Conservation (phyloP, 345 rosid species). For the Angophora floribunda region DNA sequence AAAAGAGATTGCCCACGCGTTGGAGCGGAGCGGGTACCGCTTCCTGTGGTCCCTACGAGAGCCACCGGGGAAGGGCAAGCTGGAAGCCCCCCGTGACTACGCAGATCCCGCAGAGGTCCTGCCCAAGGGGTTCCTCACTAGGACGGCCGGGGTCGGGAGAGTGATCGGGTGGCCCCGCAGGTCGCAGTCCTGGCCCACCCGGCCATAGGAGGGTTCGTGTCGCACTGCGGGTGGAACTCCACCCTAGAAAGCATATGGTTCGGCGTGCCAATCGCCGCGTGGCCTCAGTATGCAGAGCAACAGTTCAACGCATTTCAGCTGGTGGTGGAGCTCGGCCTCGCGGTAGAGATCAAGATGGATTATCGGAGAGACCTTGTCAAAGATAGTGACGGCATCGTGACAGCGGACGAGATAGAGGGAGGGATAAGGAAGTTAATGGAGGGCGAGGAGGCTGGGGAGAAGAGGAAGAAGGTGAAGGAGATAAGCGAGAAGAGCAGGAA, state of each 20-base stretch:
- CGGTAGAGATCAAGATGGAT: background rate
- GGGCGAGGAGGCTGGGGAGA: background rate
- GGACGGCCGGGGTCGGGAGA: constrained; percentile 20
- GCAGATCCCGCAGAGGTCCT: constrained; percentile 9
- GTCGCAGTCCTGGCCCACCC: constrained; percentile 3
- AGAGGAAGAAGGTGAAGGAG: constrained; percentile 19
- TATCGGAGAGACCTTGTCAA: background rate
- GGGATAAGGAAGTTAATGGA: constrained; percentile 34
- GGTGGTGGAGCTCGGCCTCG: constrained; percentile 30
- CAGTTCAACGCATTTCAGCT: constrained; percentile 33
- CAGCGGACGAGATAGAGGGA: constrained; percentile 15
- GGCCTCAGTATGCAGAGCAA: constrained; percentile 60
- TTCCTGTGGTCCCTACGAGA: constrained; percentile 37
- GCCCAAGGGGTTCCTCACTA: constrained; percentile 29
- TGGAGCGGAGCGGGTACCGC: background rate
- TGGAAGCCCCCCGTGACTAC: constrained; percentile 6
- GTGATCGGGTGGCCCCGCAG: constrained; percentile 51
- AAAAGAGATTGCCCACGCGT: constrained; percentile 3
- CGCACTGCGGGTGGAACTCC: constrained; percentile 68
- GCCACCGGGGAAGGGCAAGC: background rate
- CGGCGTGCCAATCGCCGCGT: constrained; percentile 39
- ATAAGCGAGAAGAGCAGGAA: constrained; percentile 10
- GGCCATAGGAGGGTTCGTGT: constrained; percentile 44
- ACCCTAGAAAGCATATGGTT: constrained; percentile 41
- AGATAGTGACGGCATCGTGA: background rate